phyloP scores from a whole-genome alignment of 805 yeast genomes.

The Teunomyces kruisii region DNA sequence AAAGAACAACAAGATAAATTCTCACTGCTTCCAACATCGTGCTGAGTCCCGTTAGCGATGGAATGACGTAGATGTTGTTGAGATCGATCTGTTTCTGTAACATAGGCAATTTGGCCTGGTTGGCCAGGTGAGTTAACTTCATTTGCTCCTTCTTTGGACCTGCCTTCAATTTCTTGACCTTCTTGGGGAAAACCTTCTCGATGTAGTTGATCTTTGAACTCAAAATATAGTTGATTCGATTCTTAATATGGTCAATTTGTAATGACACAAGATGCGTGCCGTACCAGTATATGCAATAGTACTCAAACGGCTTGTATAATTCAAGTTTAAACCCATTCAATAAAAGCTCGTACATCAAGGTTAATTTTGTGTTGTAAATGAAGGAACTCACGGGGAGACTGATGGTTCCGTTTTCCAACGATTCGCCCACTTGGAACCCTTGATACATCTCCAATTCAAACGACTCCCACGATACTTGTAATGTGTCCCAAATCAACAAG shows the following conservation, averaged over 20 bases:
- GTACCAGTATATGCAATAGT: constrained; percentile 67
- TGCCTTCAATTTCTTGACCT: constrained; percentile 48
- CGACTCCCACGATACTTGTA: constrained; percentile 72
- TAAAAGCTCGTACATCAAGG: constrained; percentile 69
- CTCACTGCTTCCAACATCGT: constrained; percentile 21
- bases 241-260: constrained; percentile 43
- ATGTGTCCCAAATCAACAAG: constrained; percentile 67
- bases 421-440: constrained; percentile 38
- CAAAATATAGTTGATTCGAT: constrained; percentile 34
- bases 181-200: constrained; percentile 34
- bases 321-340: constrained; percentile 76
- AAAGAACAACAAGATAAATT: constrained; percentile 16
- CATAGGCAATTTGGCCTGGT: constrained; percentile 33
- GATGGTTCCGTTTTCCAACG: constrained; percentile 28
- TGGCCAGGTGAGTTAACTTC: constrained; percentile 22
- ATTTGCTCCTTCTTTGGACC: constrained; percentile 49
- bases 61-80: constrained; percentile 19
- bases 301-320: constrained; percentile 70
- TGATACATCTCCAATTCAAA: constrained; percentile 51
- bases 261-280: constrained; percentile 47
- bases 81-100: constrained; percentile 27
- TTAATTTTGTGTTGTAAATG: constrained; percentile 64
- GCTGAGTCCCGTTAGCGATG: constrained; percentile 16
- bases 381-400: constrained; percentile 71
- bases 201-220: constrained; percentile 34